Evolutionary conservation across 441 rosid genomes (phyloP).

Genomic region (Macaranga tanarius): DNA sequence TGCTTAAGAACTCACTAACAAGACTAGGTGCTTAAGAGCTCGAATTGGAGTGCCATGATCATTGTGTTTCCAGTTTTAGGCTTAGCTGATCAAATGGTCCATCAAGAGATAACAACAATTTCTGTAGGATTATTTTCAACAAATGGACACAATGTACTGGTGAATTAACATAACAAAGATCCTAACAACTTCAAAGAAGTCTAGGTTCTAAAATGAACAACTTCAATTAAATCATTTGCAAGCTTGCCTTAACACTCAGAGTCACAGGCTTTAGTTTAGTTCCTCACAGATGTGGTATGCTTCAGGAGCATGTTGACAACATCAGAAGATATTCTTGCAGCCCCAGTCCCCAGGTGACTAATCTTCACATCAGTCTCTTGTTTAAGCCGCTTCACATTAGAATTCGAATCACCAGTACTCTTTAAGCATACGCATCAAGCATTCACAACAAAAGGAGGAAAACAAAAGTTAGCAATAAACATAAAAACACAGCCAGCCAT

Average conservation of each 20-base stretch:
- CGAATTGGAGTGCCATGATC: too few relatives aligned
- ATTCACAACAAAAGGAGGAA: neutral
- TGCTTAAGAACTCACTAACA: too few relatives aligned
- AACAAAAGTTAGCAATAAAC: neutral
- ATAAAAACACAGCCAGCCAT: neutral
- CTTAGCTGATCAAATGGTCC: neutral
- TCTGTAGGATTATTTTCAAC: neutral
- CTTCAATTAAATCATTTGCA: neutral
- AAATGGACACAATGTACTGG: neutral
- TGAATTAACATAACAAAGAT: neutral
- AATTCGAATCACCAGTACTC: conserved; percentile 40
- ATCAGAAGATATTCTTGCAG: conserved; percentile 32
- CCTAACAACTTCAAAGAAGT: neutral
- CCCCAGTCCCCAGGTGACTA: conserved; percentile 27
- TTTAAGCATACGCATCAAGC: neutral
- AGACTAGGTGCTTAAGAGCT: too few relatives aligned
- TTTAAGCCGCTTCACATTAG: conserved; percentile 39
- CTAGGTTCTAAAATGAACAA: neutral
- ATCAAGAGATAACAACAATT: neutral
- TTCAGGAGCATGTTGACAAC: conserved; percentile 41
- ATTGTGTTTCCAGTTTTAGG: too few relatives aligned
- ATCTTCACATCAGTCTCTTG: conserved; percentile 36
- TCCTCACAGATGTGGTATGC: conserved; percentile 38
- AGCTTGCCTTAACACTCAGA: neutral
- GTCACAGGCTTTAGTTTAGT: conserved; percentile 30